These are phyloP conservation scores for Colletotrichum euphorbiae DNA, from an alignment of 2,329 filamentous ascomycete genomes.

Conservation along the genomic window DNA sequence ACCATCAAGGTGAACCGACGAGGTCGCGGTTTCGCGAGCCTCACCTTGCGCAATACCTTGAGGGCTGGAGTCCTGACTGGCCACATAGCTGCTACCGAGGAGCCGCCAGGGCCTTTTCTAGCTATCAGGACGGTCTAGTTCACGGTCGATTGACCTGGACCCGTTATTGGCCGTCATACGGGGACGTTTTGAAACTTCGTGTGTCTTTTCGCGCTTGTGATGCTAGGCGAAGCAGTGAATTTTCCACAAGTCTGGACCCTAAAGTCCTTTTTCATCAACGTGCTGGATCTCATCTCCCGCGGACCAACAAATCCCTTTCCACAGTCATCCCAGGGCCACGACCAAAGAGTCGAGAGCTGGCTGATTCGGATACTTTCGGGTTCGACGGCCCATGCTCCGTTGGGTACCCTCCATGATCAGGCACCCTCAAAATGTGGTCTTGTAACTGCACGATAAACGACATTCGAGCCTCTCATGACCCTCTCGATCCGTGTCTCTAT, in stretches of 20 bases:
- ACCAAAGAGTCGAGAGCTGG: not conserved
- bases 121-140: not conserved
- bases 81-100: not conserved
- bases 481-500: constrained; percentile 1
- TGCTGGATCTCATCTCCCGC: constrained; percentile 12
- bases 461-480: constrained; percentile 22
- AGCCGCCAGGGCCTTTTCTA: constrained; percentile 1
- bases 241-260: not conserved
- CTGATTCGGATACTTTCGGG: constrained; percentile 36
- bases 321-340: constrained; percentile 17
- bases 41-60: constrained; percentile 19
- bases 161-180: constrained; percentile 16
- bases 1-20: constrained; percentile 24
- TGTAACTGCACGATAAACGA: constrained; percentile 35
- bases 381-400: constrained; percentile 7
- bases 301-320: constrained; percentile 23
- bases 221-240: not conserved
- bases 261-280: constrained; percentile 3
- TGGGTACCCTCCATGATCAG: constrained; percentile 14
- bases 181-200: not conserved
- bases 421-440: constrained; percentile 20
- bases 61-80: constrained; percentile 1
- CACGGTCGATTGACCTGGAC: constrained; percentile 5
- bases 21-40: constrained; percentile 2
- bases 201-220: constrained; percentile 15